Base-by-base conservation (phyloP, 768 basidiomycete genomes). In the Russula ochroleuca region DNA sequence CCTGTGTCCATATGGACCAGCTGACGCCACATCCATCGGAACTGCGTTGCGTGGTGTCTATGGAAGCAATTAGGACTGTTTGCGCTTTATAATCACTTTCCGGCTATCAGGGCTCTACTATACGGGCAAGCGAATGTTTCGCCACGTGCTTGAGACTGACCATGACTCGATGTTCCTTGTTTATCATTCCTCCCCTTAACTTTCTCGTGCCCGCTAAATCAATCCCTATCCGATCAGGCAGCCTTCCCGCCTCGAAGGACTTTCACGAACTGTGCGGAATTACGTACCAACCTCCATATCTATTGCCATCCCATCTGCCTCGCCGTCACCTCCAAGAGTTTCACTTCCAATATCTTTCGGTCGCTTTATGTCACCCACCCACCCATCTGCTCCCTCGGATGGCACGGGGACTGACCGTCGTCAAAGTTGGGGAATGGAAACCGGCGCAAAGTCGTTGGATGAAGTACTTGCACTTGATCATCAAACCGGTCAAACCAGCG, bases 231-330 rank as follows among this genome's bases (percentile, higher is more conserved):
- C 45, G 17, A 38, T 33, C 69, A 83, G 81, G n/a, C 79, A 77
- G 63, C 78, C 78, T 10, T 78, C 81, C 0, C 76, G 81, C 61
- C 74, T 84, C 21, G 81, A 83, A 71, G 76, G 75, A 25, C 75
- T 85, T 65, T 81, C 83, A 11, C 79, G 80, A 21, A 78, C 82
- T 11, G 74, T 85, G 31, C 80, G 83, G 51, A 78, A 75, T 65
- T 85, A 85, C 59, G 80, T 83, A 9, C 84, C 83, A 4, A 75
- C 79, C 19, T 79, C 80, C 9, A 80, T 83, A 56, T 75, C 80
- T 15, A 78, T 83, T 33, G 78, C 83, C 1, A 76, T 83, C n/a
- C 79, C 83, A 0, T 71, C 75, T 2, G 78, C 81, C 1, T 73
- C 75, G 0, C 80, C 82, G 17, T 77, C 82, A 19, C 79, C 81